Percentiles rank a stretch among this genome's conserved stretches.
Evolutionary conservation across 441 rosid genomes (phyloP).

Genomic region (Arabidopsis lyrata): DNA sequence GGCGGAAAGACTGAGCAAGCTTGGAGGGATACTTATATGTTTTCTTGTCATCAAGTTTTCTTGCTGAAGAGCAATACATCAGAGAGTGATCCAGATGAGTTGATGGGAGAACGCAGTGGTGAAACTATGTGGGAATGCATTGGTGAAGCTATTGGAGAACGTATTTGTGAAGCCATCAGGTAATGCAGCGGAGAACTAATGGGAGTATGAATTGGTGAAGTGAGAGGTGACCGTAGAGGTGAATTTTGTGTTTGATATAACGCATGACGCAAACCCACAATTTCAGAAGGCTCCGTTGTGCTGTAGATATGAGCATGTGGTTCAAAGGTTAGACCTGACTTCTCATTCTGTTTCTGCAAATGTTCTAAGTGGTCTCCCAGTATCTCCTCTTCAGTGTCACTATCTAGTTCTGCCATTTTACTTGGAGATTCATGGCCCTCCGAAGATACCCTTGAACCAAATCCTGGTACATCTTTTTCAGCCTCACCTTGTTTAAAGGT

Average conservation of each 20-base stretch:
- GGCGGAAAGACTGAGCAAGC: not conserved
- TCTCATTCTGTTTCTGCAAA: slow-evolving; percentile 28
- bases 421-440: slow-evolving; percentile 24
- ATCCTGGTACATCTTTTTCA: slow-evolving; percentile 22
- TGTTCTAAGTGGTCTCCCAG: slow-evolving; percentile 1
- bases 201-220: slow-evolving; percentile 45
- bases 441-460: slow-evolving; percentile 20
- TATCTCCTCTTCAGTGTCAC: slow-evolving; percentile 21
- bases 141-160: slow-evolving; percentile 40
- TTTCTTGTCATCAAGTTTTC: slow-evolving; percentile 16
- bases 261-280: slow-evolving; percentile 44
- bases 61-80: slow-evolving; percentile 40
- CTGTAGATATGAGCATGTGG: slow-evolving; percentile 12
- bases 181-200: slow-evolving; percentile 43
- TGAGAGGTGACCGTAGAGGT: slow-evolving; percentile 43
- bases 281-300: slow-evolving; percentile 36
- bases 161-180: slow-evolving; percentile 32
- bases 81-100: slow-evolving; percentile 42
- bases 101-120: slow-evolving; percentile 44
- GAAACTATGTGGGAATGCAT: slow-evolving; percentile 43
- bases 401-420: slow-evolving; percentile 25
- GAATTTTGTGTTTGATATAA: slow-evolving; percentile 43
- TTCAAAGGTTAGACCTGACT: slow-evolving; percentile 35
- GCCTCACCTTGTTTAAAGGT: slow-evolving; percentile 42
- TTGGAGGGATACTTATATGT: slow-evolving; percentile 8